These are phyloP conservation scores for Eucalyptus sp. DNA, from an alignment of 345 rosid species.

Conservation along the genomic window DNA sequence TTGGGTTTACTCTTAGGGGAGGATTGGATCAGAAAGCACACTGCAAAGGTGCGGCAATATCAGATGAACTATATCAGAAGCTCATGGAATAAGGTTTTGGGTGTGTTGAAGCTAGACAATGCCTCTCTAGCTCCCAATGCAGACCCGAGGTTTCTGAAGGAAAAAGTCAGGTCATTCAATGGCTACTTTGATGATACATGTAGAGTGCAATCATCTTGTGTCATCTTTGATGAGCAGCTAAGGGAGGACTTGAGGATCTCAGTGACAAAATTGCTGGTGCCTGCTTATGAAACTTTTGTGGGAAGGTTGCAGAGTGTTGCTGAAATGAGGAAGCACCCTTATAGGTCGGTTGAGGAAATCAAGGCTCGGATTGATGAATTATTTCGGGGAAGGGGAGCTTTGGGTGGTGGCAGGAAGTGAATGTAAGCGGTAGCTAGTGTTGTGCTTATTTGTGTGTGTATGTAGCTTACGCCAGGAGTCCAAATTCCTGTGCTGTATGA, in stretches of 20 bases:
- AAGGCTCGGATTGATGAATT: conserved; percentile 40
- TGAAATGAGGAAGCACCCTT: conserved; percentile 41
- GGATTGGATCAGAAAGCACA: conserved; percentile 79
- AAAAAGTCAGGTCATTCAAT: conserved; percentile 53
- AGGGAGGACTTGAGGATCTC: conserved; percentile 48
- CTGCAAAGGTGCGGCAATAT: conserved; percentile 55
- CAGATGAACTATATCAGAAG: conserved; percentile 44
- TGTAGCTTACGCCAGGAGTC: not conserved
- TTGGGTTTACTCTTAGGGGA: conserved; percentile 65
- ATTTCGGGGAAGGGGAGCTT: conserved; percentile 46
- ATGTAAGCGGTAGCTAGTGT: conserved; percentile 1
- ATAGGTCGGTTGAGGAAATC: conserved; percentile 37
- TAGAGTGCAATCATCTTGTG: conserved; percentile 43
- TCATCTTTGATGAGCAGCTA: conserved; percentile 57
- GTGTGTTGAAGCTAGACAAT: conserved; percentile 37
- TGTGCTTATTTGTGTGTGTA: not conserved
- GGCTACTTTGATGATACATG: conserved; percentile 36
- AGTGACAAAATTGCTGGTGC: conserved; percentile 29
- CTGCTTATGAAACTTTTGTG: conserved; percentile 47
- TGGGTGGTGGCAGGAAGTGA: conserved; percentile 45
- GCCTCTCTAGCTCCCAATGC: conserved; percentile 18
- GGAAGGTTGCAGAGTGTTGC: conserved; percentile 43
- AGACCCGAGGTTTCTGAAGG: conserved; percentile 37
- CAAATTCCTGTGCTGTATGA: not conserved
- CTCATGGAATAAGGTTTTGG: conserved; percentile 67